These are phyloP conservation scores for Wickerhamiella vanderwaltii DNA, from an alignment of 805 yeast species.

Conservation along the genomic window DNA sequence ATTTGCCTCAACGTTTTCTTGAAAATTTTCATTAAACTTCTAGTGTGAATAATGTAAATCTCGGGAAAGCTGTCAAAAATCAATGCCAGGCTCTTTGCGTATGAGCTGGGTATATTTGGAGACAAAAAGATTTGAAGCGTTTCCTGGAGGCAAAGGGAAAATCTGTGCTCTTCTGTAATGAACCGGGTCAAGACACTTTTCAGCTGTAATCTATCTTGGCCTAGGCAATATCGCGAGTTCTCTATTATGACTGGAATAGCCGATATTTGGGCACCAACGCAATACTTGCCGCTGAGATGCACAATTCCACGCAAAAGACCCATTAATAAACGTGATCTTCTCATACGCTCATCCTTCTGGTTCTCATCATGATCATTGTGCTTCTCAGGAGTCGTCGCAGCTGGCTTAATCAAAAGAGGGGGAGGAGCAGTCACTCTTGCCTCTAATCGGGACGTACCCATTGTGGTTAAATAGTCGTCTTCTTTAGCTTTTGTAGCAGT, in stretches of 20 bases:
- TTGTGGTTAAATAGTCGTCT: conserved; percentile 9
- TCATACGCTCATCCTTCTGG: conserved; percentile 9
- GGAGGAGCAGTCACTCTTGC: conserved; percentile 1
- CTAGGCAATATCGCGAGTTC: background rate
- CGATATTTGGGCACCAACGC: too few species aligned
- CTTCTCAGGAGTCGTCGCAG: background rate
- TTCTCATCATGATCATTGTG: conserved; percentile 3
- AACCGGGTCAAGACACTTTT: conserved; percentile 8
- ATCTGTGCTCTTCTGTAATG: conserved; percentile 12
- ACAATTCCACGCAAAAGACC: background rate
- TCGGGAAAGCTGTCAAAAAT: conserved; percentile 20
- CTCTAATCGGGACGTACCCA: conserved; percentile 10
- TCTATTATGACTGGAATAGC: too few species aligned
- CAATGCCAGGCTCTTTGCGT: conserved; percentile 11
- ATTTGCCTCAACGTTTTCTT: conserved; percentile 12
- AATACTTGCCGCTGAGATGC: background rate
- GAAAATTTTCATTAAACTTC: conserved; percentile 14
- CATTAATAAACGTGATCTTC: conserved; percentile 7
- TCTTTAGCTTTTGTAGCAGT: background rate
- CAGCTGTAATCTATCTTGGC: background rate
- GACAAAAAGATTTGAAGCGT: conserved; percentile 14
- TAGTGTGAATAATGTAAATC: conserved; percentile 17
- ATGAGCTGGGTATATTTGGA: conserved; percentile 9
- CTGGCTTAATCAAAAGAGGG: background rate
- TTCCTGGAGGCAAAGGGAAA: conserved; percentile 13